phyloP scores from a whole-genome alignment of 106 monocot genomes.

The Platanthera zijinensis region DNA sequence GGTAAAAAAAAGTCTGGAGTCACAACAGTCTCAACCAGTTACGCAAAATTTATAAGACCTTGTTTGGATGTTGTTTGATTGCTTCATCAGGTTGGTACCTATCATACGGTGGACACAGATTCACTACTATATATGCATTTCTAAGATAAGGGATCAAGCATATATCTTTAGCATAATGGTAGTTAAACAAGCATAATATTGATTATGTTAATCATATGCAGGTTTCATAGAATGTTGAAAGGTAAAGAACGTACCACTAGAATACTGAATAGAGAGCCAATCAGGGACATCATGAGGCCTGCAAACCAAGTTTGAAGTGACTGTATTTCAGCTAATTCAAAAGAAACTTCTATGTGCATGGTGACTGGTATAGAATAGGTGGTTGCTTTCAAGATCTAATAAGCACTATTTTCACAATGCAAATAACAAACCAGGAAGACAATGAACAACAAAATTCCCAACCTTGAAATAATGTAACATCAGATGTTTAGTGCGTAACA shows the following conservation, averaged over 20 bases:
- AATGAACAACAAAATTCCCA: neutral
- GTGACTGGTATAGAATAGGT: neutral
- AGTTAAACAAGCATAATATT: too few relatives aligned
- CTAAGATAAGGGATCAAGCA: too few relatives aligned
- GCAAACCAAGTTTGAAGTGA: neutral
- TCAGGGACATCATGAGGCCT: conserved; percentile 9
- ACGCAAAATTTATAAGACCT: too few relatives aligned
- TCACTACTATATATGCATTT: too few relatives aligned
- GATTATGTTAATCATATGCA: neutral
- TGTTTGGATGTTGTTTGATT: too few relatives aligned
- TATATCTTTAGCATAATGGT: too few relatives aligned
- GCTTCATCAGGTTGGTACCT: too few relatives aligned
- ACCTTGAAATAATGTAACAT: neutral
- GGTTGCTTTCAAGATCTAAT: neutral
- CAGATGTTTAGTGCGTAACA: neutral
- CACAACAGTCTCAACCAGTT: too few relatives aligned
- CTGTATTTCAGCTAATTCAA: neutral
- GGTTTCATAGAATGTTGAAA: neutral
- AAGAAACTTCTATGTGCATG: neutral
- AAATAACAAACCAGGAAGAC: neutral
- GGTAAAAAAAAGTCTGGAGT: too few relatives aligned
- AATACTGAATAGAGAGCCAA: conserved; percentile 12
- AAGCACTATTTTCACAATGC: neutral
- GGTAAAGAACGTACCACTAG: conserved; percentile 3
- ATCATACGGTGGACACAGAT: too few relatives aligned